These are phyloP conservation scores for Neofusicoccum ribis DNA, from an alignment of 2,329 filamentous ascomycete species.

Conservation along the genomic window DNA sequence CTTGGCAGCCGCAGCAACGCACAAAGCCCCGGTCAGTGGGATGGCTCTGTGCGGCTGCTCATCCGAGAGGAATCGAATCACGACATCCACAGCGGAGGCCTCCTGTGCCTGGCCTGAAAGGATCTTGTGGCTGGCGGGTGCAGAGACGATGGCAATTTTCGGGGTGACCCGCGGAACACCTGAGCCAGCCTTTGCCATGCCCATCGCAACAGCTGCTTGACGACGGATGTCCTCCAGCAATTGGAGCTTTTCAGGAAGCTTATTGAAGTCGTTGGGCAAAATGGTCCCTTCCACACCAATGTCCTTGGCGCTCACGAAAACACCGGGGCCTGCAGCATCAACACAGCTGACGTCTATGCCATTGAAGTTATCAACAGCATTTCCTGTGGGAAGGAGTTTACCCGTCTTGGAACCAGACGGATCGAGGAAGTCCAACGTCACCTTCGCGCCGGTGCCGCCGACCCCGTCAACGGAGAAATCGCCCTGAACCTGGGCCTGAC, in stretches of 20 bases:
- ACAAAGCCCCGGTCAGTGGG: constrained; percentile 45
- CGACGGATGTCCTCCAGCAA: constrained; percentile 57
- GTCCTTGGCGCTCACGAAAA: constrained; percentile 57
- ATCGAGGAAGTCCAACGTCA: constrained; percentile 62
- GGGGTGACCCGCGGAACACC: constrained; percentile 59
- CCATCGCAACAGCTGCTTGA: constrained; percentile 67
- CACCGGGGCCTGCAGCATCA: constrained; percentile 62
- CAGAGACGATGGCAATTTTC: constrained; percentile 59
- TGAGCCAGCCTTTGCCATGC: constrained; percentile 49
- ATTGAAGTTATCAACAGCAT: constrained; percentile 31
- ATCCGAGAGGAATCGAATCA: constrained; percentile 47
- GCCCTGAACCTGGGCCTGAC: constrained; percentile 51
- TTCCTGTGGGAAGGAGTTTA: constrained; percentile 60
- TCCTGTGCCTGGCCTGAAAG: constrained; percentile 30
- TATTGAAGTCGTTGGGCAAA: constrained; percentile 52
- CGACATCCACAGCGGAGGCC: constrained; percentile 37
- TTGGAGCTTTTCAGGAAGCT: constrained; percentile 46
- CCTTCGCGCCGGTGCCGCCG: constrained; percentile 56
- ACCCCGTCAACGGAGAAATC: constrained; percentile 66
- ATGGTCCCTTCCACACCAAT: constrained; percentile 50
- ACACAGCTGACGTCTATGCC: constrained; percentile 50
- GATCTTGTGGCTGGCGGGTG: not conserved
- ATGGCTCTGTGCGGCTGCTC: constrained; percentile 46
- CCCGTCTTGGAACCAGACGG: constrained; percentile 66
- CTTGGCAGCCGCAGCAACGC: constrained; percentile 43